These are phyloP conservation scores for Cryptosporidium canis DNA, from an alignment of 169 alveolate genomes.

Conservation along the genomic window DNA sequence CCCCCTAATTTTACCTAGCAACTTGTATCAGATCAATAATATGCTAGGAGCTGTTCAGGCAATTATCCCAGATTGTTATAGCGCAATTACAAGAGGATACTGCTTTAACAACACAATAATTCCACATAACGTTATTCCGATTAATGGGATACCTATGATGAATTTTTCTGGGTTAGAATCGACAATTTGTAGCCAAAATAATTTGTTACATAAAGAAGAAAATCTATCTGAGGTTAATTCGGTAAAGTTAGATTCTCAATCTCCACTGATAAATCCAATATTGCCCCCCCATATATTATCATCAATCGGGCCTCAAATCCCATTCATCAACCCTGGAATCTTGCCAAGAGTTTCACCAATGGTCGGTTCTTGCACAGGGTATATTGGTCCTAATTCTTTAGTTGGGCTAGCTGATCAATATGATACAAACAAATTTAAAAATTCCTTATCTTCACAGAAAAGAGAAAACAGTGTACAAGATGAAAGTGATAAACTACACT, in stretches of 20 bases:
- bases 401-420: background rate
- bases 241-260: background rate
- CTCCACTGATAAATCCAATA: slow-evolving; percentile 4
- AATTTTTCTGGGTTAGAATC: slow-evolving; percentile 23
- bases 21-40: slow-evolving; percentile 6
- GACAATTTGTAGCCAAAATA: background rate
- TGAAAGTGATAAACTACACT: slow-evolving; percentile 14
- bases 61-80: slow-evolving; percentile 22
- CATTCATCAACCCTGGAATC: background rate
- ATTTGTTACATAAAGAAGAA: slow-evolving; percentile 4
- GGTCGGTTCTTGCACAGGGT: background rate
- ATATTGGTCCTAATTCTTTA: background rate
- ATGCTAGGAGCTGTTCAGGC: slow-evolving; percentile 6
- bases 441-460: background rate
- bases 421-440: background rate
- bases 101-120: background rate
- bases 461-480: background rate
- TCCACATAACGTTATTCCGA: slow-evolving; percentile 7
- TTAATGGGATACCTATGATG: background rate
- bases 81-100: slow-evolving; percentile 9
- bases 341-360: slow-evolving; percentile 22
- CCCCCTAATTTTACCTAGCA: slow-evolving; percentile 4
- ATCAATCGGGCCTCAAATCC: slow-evolving; percentile 2
- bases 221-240: slow-evolving; percentile 5
- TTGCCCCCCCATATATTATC: slow-evolving; percentile 1